These are phyloP conservation scores for Pythium oligandrum DNA, from an alignment of 352 stramenopile species.

Conservation along the genomic window DNA sequence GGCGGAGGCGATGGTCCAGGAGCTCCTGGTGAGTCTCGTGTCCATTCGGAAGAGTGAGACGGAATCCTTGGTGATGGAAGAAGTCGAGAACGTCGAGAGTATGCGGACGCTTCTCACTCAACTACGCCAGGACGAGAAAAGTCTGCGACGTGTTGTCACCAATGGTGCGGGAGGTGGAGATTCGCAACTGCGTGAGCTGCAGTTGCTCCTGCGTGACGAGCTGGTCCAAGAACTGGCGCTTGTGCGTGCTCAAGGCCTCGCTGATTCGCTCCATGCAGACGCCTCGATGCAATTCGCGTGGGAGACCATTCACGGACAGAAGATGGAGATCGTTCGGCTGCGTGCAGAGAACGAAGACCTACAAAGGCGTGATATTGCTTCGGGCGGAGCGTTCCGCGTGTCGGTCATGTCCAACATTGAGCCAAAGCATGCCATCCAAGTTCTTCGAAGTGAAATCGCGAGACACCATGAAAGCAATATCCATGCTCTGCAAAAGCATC, in stretches of 20 bases:
- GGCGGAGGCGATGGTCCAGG: constrained; percentile 61
- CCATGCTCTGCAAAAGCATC: constrained; percentile 48
- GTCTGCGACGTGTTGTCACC: constrained; percentile 7
- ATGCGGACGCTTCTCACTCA: constrained; percentile 43
- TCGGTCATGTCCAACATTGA: not conserved
- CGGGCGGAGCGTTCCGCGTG: too few species aligned
- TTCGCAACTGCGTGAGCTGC: constrained; percentile 46
- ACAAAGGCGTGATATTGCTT: constrained; percentile 4
- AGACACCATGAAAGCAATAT: constrained; percentile 52
- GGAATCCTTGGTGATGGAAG: constrained; percentile 44
- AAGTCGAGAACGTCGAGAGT: constrained; percentile 51
- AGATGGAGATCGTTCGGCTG: constrained; percentile 60
- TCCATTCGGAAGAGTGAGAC: constrained; percentile 50
- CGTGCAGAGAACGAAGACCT: constrained; percentile 47
- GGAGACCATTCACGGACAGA: constrained; percentile 73
- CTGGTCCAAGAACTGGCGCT: constrained; percentile 41
- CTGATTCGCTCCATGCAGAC: constrained; percentile 33
- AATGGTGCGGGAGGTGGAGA: constrained; percentile 37
- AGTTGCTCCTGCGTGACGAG: constrained; percentile 40
- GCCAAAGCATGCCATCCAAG: constrained; percentile 31
- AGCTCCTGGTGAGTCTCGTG: constrained; percentile 53
- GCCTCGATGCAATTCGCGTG: constrained; percentile 70
- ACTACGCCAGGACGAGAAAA: constrained; percentile 43
- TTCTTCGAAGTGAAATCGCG: constrained; percentile 48
- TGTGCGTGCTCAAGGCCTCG: constrained; percentile 7